phyloP scores from a whole-genome alignment of 2,329 filamentous ascomycete species.

The Neopestalotiopsis rosae region DNA sequence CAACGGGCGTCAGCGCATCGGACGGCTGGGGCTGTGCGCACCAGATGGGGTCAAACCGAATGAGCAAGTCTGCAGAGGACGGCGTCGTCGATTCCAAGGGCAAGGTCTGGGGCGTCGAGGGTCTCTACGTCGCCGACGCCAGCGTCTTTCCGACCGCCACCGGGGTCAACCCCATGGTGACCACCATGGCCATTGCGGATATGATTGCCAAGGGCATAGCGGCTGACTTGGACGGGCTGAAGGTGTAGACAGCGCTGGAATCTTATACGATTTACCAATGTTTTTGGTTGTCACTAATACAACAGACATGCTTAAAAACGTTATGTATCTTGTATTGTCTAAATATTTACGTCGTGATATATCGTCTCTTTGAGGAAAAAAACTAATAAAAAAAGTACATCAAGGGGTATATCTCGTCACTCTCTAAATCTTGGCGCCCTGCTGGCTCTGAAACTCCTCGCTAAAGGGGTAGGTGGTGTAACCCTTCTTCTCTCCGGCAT shows the following conservation, averaged over 20 bases:
- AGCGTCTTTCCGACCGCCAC: slow-evolving; percentile 76
- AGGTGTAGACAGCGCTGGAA: not conserved
- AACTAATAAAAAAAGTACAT: not conserved
- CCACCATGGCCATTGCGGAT: slow-evolving; percentile 71
- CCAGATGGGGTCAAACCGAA: slow-evolving; percentile 78
- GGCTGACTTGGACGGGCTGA: slow-evolving; percentile 42
- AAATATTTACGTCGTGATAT: not conserved
- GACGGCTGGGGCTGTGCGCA: slow-evolving; percentile 68
- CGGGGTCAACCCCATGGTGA: slow-evolving; percentile 82
- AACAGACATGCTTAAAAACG: not conserved
- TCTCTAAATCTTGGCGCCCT: slow-evolving; percentile 5
- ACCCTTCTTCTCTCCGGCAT: slow-evolving; percentile 32
- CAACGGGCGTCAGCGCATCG: slow-evolving; percentile 55
- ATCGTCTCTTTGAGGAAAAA: not conserved
- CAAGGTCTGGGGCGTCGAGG: slow-evolving; percentile 67
- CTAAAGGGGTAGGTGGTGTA: slow-evolving; percentile 44
- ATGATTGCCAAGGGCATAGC: slow-evolving; percentile 61
- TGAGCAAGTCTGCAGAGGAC: slow-evolving; percentile 58
- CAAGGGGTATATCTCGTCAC: not conserved
- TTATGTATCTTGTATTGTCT: not conserved
- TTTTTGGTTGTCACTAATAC: too few relatives aligned
- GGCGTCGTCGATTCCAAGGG: slow-evolving; percentile 64
- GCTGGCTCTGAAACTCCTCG: slow-evolving; percentile 20
- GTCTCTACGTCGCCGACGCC: slow-evolving; percentile 72
- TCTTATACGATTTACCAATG: too few relatives aligned